Conservation (phyloP, 306 rosid genomes). For the Herpetospermum pedunculosum region DNA sequence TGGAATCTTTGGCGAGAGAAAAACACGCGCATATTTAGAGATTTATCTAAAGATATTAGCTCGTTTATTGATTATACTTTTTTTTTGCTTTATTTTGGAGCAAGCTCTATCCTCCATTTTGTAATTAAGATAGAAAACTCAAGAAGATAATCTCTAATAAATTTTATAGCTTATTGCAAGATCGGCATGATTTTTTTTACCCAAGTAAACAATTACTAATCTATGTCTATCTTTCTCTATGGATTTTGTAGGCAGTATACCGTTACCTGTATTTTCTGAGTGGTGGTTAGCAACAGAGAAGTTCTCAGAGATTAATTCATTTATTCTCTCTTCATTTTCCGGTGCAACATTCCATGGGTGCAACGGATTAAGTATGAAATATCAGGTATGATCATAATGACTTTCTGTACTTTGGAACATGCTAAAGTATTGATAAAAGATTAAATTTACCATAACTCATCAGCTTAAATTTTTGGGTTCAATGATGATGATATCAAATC, state of each 20-base stretch:
- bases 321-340: constrained; percentile 61
- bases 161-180: not conserved
- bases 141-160: too few relatives aligned
- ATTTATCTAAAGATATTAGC: too few relatives aligned
- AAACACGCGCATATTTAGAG: too few relatives aligned
- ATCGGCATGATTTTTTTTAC: not conserved
- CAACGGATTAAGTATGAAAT: constrained; percentile 82
- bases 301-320: constrained; percentile 68
- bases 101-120: too few relatives aligned
- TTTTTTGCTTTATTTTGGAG: too few relatives aligned
- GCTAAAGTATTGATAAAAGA: too few relatives aligned
- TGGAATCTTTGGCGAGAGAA: too few relatives aligned
- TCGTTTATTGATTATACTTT: too few relatives aligned
- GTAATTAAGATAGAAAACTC: too few relatives aligned
- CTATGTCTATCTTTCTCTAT: not conserved
- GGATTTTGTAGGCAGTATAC: constrained; percentile 62
- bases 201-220: not conserved
- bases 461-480: too few relatives aligned
- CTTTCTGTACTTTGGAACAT: not conserved
- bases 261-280: constrained; percentile 81
- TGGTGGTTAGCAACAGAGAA: constrained; percentile 91
- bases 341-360: constrained; percentile 56
- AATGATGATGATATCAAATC: too few relatives aligned
- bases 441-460: too few relatives aligned
- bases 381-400: constrained; percentile 48